These are phyloP conservation scores for Noccaea bulbosa DNA, from an alignment of 345 rosid species.

Conservation along the genomic window DNA sequence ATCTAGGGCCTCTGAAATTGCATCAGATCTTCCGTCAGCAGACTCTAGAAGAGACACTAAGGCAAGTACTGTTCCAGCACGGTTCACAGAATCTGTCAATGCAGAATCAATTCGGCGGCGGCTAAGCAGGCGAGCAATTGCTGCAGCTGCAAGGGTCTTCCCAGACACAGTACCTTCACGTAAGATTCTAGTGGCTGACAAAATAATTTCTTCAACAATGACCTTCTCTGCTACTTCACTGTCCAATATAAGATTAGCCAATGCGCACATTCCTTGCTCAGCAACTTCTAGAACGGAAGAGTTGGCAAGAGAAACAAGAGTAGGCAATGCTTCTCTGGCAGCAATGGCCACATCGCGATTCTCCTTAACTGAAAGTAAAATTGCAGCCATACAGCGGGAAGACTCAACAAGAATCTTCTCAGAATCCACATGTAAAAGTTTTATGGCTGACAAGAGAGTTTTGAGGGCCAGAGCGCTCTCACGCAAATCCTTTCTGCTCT, in stretches of 20 bases:
- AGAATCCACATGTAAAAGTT: constrained; percentile 75
- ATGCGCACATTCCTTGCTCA: constrained; percentile 92
- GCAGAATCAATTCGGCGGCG: constrained; percentile 65
- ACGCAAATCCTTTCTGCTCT: constrained; percentile 83
- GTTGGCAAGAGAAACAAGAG: constrained; percentile 71
- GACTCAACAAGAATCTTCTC: constrained; percentile 80
- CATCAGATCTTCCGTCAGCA: constrained; percentile 67
- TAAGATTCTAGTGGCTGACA: constrained; percentile 92
- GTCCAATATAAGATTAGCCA: constrained; percentile 96
- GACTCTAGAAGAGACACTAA: constrained; percentile 89
- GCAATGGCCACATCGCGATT: constrained; percentile 88
- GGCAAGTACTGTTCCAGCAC: constrained; percentile 90
- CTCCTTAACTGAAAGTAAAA: constrained; percentile 89
- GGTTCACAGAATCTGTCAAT: constrained; percentile 87
- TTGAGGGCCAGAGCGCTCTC: constrained; percentile 85
- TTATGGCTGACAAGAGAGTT: constrained; percentile 73
- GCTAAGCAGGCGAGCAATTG: constrained; percentile 85
- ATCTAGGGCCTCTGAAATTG: constrained; percentile 82
- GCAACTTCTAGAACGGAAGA: constrained; percentile 82
- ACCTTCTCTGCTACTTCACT: constrained; percentile 78
- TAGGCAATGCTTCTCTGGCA: constrained; percentile 79
- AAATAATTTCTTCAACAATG: constrained; percentile 73
- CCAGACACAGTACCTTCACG: constrained; percentile 91
- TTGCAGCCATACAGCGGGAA: constrained; percentile 79
- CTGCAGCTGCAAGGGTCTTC: constrained; percentile 96